Evolutionary conservation across 23 red algal genomes (phyloP).

Genomic region (Gracilaria vermiculophylla): DNA sequence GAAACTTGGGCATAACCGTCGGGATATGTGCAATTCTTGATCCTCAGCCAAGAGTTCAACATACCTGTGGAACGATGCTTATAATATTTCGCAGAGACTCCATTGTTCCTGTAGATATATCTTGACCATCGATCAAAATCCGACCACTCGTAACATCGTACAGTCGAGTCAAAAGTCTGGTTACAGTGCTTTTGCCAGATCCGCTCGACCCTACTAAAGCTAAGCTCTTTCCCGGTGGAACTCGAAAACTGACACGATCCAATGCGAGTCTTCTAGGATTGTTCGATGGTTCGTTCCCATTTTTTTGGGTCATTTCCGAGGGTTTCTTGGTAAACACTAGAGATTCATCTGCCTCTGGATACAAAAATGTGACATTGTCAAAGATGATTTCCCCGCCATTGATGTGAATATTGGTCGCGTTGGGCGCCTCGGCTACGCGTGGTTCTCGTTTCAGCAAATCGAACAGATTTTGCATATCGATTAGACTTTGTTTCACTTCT

Average conservation of each 20-base stretch:
- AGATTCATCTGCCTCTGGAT: conserved; percentile 55
- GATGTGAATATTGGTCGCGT: conserved; percentile 59
- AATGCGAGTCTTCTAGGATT: conserved; percentile 17
- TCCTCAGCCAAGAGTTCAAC: not conserved
- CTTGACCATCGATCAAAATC: conserved; percentile 95
- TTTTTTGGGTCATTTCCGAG: not conserved
- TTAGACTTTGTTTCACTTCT: conserved; percentile 89
- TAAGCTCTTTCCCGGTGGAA: conserved; percentile 78
- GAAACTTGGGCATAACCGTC: not conserved
- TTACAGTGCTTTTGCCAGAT: conserved; percentile 88
- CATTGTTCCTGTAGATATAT: conserved; percentile 74
- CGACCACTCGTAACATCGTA: conserved; percentile 83
- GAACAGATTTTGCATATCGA: conserved; percentile 96
- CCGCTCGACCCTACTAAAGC: conserved; percentile 91
- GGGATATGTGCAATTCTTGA: not conserved
- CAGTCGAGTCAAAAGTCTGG: conserved; percentile 73
- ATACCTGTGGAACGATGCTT: conserved; percentile 90
- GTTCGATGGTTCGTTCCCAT: not conserved
- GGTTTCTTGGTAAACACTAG: conserved; percentile 32
- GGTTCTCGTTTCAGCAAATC: conserved; percentile 61
- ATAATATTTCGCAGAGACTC: conserved; percentile 71
- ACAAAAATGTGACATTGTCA: conserved; percentile 92
- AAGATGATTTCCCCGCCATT: conserved; percentile 81
- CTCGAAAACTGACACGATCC: conserved; percentile 67
- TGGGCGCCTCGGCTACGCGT: conserved; percentile 53